Evolutionary conservation across 192 early-diverging fungal genomes (phyloP).

Genomic region (Rhizophlyctis rosea): DNA sequence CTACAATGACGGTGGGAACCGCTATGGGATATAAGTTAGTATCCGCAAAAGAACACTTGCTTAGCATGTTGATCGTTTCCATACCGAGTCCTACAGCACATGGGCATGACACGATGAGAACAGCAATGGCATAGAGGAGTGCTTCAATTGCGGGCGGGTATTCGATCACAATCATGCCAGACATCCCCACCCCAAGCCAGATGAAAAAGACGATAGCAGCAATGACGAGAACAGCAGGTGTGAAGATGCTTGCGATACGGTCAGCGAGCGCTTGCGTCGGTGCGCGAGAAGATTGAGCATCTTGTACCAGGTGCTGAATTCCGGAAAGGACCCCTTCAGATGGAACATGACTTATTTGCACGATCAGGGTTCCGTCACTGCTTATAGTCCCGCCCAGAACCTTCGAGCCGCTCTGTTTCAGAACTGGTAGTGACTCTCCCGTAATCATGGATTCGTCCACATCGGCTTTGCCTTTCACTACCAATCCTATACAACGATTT

Average conservation of each 20-base stretch:
- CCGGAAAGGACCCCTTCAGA: constrained; percentile 86
- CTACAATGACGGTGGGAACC: constrained; percentile 98
- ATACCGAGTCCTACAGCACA: constrained; percentile 94
- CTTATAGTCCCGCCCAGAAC: constrained; percentile 98
- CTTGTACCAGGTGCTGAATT: constrained; percentile 90
- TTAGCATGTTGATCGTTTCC: too few relatives aligned
- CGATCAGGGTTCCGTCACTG: constrained; percentile 77
- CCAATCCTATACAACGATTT: too few relatives aligned
- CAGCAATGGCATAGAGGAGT: constrained; percentile 67
- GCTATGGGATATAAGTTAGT: too few relatives aligned
- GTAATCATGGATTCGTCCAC: constrained; percentile 98
- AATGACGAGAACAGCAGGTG: constrained; percentile 76
- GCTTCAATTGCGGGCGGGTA: too few relatives aligned
- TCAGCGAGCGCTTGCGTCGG: constrained; percentile 95
- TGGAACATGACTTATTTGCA: constrained; percentile 83
- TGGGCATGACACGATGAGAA: constrained; percentile 95
- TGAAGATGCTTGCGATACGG: constrained; percentile 86
- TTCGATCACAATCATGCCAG: constrained; percentile 10
- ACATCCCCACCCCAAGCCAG: constrained; percentile 80
- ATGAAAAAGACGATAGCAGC: constrained; percentile 68
- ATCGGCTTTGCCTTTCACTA: constrained; percentile 61
- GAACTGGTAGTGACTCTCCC: constrained; percentile 82
- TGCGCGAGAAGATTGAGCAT: constrained; percentile 90
- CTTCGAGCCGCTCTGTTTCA: constrained; percentile 56
- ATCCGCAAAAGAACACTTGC: too few relatives aligned